Percentiles rank a stretch among this genome's conserved stretches.
Conservation (phyloP, 768 basidiomycete species). For the Hysterangium stoloniferum region DNA sequence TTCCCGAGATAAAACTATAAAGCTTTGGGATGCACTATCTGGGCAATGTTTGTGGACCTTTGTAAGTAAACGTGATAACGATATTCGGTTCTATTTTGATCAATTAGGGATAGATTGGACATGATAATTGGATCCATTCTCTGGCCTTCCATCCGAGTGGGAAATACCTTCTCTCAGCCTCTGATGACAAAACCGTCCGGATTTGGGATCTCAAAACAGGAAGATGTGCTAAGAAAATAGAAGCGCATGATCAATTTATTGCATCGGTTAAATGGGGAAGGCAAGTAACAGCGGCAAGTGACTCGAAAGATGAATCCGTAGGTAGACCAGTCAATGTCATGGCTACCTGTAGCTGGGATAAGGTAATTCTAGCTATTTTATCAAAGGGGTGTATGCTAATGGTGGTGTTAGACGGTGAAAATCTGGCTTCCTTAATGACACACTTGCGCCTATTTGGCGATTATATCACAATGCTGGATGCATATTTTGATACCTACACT, state of each 20-base stretch:
- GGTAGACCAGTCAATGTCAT: constrained; percentile 36
- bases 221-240: constrained; percentile 74
- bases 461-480: no score
- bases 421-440: constrained; percentile 9
- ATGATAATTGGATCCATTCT: constrained; percentile 88
- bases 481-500: no score
- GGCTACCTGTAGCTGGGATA: constrained; percentile 40
- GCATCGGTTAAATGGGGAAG: constrained; percentile 78
- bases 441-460: no score
- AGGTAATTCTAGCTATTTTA: not conserved
- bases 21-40: constrained; percentile 79
- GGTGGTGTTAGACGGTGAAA: not conserved
- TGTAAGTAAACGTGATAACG: constrained; percentile 31
- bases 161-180: constrained; percentile 83
- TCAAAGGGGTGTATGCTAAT: not conserved
- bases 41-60: constrained; percentile 77
- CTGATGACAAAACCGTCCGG: constrained; percentile 87
- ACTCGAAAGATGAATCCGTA: constrained; percentile 16
- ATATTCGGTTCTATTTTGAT: constrained; percentile 5
- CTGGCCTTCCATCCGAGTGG: constrained; percentile 87
- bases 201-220: constrained; percentile 87
- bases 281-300: constrained; percentile 23
- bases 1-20: constrained; percentile 86
- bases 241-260: constrained; percentile 79
- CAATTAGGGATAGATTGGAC: constrained; percentile 42